A percentile compares a stretch with the other conserved stretches of the same genome.
These are phyloP conservation scores for Coprinellus micaceus DNA, from an alignment of 768 basidiomycete genomes.

Conservation along the genomic window DNA sequence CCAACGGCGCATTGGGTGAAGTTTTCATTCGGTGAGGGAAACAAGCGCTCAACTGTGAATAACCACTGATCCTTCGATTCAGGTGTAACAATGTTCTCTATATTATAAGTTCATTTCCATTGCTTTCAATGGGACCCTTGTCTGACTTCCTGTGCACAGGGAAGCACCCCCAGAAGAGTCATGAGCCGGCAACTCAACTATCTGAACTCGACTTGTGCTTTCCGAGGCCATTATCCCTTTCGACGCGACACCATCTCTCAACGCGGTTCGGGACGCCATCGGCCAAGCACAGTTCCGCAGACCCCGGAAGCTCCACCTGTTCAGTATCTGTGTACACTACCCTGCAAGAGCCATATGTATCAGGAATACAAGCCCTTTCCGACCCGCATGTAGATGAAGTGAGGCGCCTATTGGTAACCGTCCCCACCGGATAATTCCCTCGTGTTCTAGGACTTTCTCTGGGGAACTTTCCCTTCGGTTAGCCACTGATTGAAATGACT, in stretches of 20 bases:
- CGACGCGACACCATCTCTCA: too few species aligned
- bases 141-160: constrained; percentile 48
- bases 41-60: neutral
- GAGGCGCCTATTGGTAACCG: neutral
- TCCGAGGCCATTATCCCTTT: too few species aligned
- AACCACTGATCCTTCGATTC: constrained; percentile 3
- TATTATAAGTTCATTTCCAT: constrained; percentile 66
- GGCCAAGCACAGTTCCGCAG: neutral
- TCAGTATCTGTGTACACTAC: neutral
- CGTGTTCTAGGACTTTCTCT: neutral
- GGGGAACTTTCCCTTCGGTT: neutral
- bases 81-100: constrained; percentile 97
- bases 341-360: neutral
- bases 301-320: neutral
- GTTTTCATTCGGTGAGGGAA: constrained; percentile 90
- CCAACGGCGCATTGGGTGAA: constrained; percentile 95
- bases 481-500: neutral
- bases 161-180: constrained; percentile 60
- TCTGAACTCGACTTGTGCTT: neutral
- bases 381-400: neutral
- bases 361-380: neutral
- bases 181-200: constrained; percentile 1
- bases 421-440: neutral
- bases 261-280: neutral
- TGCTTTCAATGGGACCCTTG: neutral